Evolutionary conservation across 1,284 basidiomycete species (phyloP), one percentile per base, ranked within the genome.

Genomic region (Microbotryum saponariae): DNA sequence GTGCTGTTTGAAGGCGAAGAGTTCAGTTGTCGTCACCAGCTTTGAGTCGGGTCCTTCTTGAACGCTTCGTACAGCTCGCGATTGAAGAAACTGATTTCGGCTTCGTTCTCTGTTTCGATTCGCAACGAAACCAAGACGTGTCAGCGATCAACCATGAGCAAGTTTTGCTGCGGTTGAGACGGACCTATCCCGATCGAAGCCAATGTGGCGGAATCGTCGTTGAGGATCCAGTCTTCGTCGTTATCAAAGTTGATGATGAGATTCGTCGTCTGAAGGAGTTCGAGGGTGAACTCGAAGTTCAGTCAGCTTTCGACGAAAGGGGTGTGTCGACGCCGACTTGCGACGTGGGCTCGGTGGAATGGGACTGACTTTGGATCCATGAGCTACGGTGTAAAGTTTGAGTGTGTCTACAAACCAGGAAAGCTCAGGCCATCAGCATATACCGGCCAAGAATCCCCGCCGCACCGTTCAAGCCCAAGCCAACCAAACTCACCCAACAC

Each of bases 181-280:
- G 67, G 62, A 91, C 91, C 87, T 61, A 91, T 83, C 16, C 86
- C 89, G 29, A 82, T 76, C 6, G 85, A 82, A 3, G 79, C 82
- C 21, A 97, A 79, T 1, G 78, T 80, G 72, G 81, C 82, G 16
- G 74, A 74, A 46, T 85, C 84, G 67, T 91, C 85, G 54, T 81
- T 77, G 42, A 92, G 76, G 68, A 94, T 88, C 89, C 90, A 92
- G 45, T 94, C 89, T 31, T 65, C 61, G 68, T 96, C 91, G 71
- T 92, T 82, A 73, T 94, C 90, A 60, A 96, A 81, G 76, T 97
- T 96, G 73, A 97, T 93, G 75, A 96, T 94, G 37, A 96, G 80
- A 77, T 96, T 94, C 33, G 86, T 88, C 1, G 91, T 92, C 91
- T 93, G 73, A 25, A 27, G 4, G 33, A 31, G 18, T 45, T 31